phyloP scores from a whole-genome alignment of 208 protist genomes.

The Acanthamoeba culbertsoni region DNA sequence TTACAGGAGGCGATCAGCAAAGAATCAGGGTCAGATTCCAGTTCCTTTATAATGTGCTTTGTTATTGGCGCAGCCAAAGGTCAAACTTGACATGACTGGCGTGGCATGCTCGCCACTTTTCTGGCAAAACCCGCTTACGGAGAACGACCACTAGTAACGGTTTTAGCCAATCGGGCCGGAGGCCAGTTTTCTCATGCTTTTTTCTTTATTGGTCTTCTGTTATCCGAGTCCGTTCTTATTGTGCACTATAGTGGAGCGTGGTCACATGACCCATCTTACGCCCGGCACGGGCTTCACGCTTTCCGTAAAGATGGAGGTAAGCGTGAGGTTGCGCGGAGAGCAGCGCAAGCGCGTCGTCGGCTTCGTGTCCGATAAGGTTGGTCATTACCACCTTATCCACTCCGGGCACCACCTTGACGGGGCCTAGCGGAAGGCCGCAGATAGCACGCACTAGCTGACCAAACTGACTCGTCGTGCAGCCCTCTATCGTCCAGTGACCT shows the following conservation, averaged over 20 bases:
- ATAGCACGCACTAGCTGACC: constrained; percentile 84
- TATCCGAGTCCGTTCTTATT: too few relatives aligned
- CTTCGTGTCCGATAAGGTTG: constrained; percentile 79
- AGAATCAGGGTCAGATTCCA: too few relatives aligned
- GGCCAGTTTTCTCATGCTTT: too few relatives aligned
- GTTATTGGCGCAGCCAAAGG: too few relatives aligned
- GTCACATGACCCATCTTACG: constrained; percentile 87
- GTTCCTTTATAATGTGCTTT: too few relatives aligned
- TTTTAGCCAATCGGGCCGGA: too few relatives aligned
- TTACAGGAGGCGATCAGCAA: too few relatives aligned
- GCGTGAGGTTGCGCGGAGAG: constrained; percentile 39
- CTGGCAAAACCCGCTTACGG: too few relatives aligned
- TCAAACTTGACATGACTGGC: too few relatives aligned
- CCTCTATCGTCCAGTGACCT: constrained; percentile 83
- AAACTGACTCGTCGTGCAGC: constrained; percentile 82
- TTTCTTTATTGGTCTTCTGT: too few relatives aligned
- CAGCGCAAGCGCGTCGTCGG: constrained; percentile 42
- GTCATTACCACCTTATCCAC: constrained; percentile 74
- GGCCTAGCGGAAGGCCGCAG: constrained; percentile 77
- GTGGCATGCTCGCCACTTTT: too few relatives aligned
- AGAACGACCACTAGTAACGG: too few relatives aligned
- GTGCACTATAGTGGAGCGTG: constrained; percentile 49
- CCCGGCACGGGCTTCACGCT: constrained; percentile 69
- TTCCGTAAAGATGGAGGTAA: constrained; percentile 79
- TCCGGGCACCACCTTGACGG: constrained; percentile 56